Percentiles rank a stretch among this genome's conserved stretches.
These are phyloP conservation scores for Fusarium foetens DNA, from an alignment of 2,329 filamentous ascomycete species.

Conservation along the genomic window DNA sequence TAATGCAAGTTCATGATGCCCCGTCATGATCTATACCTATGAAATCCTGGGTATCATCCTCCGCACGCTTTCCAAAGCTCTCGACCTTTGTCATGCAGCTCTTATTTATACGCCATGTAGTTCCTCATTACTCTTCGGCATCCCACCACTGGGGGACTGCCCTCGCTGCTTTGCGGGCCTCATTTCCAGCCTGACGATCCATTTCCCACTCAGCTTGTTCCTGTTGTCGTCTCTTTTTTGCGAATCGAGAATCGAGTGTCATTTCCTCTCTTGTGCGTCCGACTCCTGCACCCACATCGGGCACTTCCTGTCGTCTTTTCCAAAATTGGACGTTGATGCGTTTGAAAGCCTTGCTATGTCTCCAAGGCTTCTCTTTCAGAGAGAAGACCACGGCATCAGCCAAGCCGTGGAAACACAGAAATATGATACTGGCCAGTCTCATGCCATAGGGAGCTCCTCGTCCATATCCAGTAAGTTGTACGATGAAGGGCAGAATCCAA, in stretches of 20 bases:
- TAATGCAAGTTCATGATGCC: conserved; percentile 23
- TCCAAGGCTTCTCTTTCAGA: conserved; percentile 77
- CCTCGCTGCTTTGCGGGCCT: conserved; percentile 15
- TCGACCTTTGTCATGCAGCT: neutral
- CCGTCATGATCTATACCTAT: conserved; percentile 6
- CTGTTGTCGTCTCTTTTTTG: conserved; percentile 59
- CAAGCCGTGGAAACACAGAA: conserved; percentile 71
- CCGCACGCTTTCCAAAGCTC: neutral
- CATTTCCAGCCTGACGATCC: conserved; percentile 5
- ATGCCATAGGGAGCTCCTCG: conserved; percentile 64
- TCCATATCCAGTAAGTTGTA: conserved; percentile 61
- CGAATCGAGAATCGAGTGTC: conserved; percentile 60
- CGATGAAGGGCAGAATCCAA: conserved; percentile 77
- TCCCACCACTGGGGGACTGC: conserved; percentile 48
- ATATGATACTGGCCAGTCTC: conserved; percentile 64
- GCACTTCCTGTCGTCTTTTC: neutral
- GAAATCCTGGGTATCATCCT: conserved; percentile 36
- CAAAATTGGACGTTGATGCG: conserved; percentile 26
- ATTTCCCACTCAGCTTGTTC: conserved; percentile 55
- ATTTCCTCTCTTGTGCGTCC: conserved; percentile 65
- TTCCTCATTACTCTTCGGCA: conserved; percentile 22
- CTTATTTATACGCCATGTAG: neutral
- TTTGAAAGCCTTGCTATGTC: conserved; percentile 30
- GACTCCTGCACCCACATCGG: conserved; percentile 37
- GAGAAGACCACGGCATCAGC: conserved; percentile 76